Conservation (phyloP, 2,329 filamentous ascomycete species). For the Endocalyx cinctus region DNA sequence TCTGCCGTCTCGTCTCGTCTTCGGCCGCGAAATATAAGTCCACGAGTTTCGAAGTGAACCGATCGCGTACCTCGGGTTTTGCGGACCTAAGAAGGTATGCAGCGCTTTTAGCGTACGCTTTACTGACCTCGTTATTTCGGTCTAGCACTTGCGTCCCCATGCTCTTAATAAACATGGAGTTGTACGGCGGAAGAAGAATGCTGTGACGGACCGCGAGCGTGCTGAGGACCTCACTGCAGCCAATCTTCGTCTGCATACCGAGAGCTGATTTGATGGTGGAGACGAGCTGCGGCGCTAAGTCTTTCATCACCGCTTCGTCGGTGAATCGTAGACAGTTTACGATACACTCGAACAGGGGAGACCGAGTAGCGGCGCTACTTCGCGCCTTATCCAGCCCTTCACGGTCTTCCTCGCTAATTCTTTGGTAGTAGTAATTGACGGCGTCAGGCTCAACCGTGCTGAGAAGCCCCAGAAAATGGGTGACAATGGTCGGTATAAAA, state of each 20-base stretch:
- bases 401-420: constrained; percentile 79
- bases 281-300: constrained; percentile 68
- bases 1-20: constrained; percentile 68
- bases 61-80: constrained; percentile 42
- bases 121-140: constrained; percentile 88
- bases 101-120: constrained; percentile 78
- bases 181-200: constrained; percentile 69
- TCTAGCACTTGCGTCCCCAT: constrained; percentile 82
- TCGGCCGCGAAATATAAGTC: constrained; percentile 78
- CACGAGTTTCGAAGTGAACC: constrained; percentile 51
- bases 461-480: constrained; percentile 73
- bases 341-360: constrained; percentile 88
- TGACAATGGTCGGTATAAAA: constrained; percentile 77
- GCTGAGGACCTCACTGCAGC: constrained; percentile 78
- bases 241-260: constrained; percentile 90
- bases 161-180: constrained; percentile 69
- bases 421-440: constrained; percentile 89
- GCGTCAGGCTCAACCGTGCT: constrained; percentile 85
- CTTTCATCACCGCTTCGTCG: constrained; percentile 71
- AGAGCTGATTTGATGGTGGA: constrained; percentile 79
- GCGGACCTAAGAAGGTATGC: constrained; percentile 73
- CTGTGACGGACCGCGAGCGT: constrained; percentile 79
- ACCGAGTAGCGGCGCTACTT: constrained; percentile 74
- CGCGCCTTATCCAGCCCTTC: constrained; percentile 88
- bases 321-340: constrained; percentile 82